A percentile compares a stretch with the other conserved stretches of the same genome.
Evolutionary conservation across 1,284 basidiomycete species (phyloP).

Genomic region (Kwoniella shivajii): DNA sequence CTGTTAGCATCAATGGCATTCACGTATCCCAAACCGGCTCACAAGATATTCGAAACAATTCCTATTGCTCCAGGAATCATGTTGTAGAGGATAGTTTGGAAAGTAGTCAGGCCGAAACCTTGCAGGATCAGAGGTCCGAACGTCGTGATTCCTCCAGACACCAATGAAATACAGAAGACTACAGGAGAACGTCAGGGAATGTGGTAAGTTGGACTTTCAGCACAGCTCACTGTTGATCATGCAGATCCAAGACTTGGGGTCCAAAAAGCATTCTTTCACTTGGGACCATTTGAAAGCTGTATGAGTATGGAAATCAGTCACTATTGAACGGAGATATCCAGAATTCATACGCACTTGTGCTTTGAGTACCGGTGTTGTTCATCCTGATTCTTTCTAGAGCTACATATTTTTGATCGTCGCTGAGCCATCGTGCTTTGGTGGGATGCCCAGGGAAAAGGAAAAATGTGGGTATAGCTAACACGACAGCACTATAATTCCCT

Average conservation of each 20-base stretch:
- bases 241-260: conserved; percentile 6
- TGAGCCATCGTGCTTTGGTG: conserved; percentile 47
- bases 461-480: conserved; percentile 29
- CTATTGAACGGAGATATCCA: conserved; percentile 23
- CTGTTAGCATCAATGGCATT: not conserved
- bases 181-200: not conserved
- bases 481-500: conserved; percentile 9
- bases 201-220: not conserved
- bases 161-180: conserved; percentile 25
- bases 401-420: conserved; percentile 47
- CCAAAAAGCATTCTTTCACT: conserved; percentile 2
- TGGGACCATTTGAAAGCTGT: conserved; percentile 7
- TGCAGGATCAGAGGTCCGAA: conserved; percentile 37
- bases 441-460: conserved; percentile 46
- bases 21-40: no score
- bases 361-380: conserved; percentile 51
- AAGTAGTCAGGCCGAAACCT: conserved; percentile 45
- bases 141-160: conserved; percentile 36
- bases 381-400: conserved; percentile 52
- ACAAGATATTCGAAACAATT: conserved; percentile 54
- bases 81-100: conserved; percentile 53
- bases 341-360: conserved; percentile 12
- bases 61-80: conserved; percentile 57
- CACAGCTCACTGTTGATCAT: not conserved
- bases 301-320: not conserved